Base-by-base conservation (phyloP, 768 basidiomycete species). In the Tremella mesenterica region DNA sequence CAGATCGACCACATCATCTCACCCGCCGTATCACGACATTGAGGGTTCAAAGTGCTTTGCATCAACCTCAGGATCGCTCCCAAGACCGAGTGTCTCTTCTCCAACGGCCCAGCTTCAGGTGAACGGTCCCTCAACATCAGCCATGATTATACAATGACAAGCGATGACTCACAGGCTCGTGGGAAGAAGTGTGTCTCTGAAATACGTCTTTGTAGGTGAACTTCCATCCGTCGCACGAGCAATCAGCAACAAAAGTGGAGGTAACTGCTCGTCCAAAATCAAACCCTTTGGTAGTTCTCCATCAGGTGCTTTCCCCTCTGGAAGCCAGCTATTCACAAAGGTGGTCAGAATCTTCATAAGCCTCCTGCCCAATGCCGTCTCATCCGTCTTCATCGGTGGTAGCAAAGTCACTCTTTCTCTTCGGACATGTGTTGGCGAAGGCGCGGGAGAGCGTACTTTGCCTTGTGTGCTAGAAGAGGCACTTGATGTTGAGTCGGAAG, bases 1-100 rank as follows among this genome's bases (percentile, higher is more conserved):
- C 86, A 87, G 63, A 90, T 78, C 0, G 84, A 82, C 72, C 79
- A 97, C 16, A 97, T 73, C 78, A 97, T 77, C 75, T 96, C 91
- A 9, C 92, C 92, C 2, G 85, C 79, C 13, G 85, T 77, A 61
- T 82, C 81, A 65, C 88, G 86, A 57, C 88, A 73, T 39, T 83
- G 78, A 1, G 78, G 67, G 60, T 92, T 83, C 60, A 87, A 85
- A 1, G 90, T 79, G 55, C 83, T 82, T 1, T 78, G 75, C 52
- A 97, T 77, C 20, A 96, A 75, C 16, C 91, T 80, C 27, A 96
- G 71, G 64, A 85, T 82, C 46, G 85, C 77, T 0, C 95, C 95
- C 2, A 96, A 75, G 7, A 85, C 72, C 65, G 87, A 84, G 13
- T 80, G 53, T 3, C 89, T 82, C 34, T 76, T 73, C 66, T 96